A percentile compares a stretch with the other conserved stretches of the same genome.
phyloP scores from a whole-genome alignment of 1,139 yeast species.

The Suhomyces bribrorum region DNA sequence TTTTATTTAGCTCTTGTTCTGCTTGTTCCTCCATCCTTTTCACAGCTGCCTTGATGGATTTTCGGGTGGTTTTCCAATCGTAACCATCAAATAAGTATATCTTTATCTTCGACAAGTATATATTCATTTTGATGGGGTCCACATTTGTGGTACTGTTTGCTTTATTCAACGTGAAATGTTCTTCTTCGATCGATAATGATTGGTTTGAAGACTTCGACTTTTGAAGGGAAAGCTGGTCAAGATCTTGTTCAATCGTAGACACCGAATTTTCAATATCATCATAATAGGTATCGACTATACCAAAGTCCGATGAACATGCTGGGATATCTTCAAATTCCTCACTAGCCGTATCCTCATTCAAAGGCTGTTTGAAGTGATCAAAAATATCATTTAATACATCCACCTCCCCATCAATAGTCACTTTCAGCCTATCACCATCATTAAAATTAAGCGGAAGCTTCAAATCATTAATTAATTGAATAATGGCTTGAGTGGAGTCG shows the following conservation, averaged over 20 bases:
- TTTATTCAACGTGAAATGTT: conserved; percentile 42
- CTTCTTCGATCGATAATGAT: conserved; percentile 35
- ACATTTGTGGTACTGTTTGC: conserved; percentile 12
- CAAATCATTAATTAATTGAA: conserved; percentile 69
- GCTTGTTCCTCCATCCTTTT: conserved; percentile 57
- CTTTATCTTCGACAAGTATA: conserved; percentile 40
- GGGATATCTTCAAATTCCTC: not conserved
- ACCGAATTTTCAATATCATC: conserved; percentile 8
- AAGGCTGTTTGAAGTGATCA: conserved; percentile 23
- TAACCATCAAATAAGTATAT: conserved; percentile 83
- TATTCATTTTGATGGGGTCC: conserved; percentile 33
- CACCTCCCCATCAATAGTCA: conserved; percentile 34
- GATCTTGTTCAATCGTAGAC: conserved; percentile 7
- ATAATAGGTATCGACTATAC: conserved; percentile 28
- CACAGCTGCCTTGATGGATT: conserved; percentile 63
- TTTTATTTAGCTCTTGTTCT: conserved; percentile 6
- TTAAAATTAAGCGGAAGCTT: conserved; percentile 64
- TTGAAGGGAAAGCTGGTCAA: conserved; percentile 6
- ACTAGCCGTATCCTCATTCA: not conserved
- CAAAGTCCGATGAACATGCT: not conserved
- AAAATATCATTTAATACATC: conserved; percentile 54
- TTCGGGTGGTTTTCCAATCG: conserved; percentile 85
- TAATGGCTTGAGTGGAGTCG: conserved; percentile 74
- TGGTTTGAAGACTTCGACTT: conserved; percentile 4
- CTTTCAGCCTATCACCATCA: conserved; percentile 57